Evolutionary conservation across 2,329 filamentous ascomycete genomes (phyloP), one percentile per base, ranked within the genome.

Genomic region (Claviceps purpurea): DNA sequence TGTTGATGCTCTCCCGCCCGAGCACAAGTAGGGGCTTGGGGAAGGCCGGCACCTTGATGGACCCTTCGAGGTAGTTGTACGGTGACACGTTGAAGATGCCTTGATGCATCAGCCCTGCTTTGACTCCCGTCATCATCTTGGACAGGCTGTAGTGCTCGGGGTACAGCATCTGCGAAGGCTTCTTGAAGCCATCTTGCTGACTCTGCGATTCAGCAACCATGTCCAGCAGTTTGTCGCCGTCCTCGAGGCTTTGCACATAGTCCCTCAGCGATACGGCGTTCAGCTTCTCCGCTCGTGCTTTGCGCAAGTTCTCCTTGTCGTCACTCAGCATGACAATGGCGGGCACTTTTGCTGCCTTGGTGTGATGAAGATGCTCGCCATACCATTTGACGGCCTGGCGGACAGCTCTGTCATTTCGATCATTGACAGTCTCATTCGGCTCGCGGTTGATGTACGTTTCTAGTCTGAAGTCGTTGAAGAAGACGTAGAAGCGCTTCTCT

Each of bases 51-150:
- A 95, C 89, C 60, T 91, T 85, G 56, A 97, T 86, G 1, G 89
- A 89, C 1, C 89, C 93, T 67, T 98, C 93, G 11, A 98, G 76
- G 61, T 97, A 98, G 71, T 98, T 98, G 75, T 97, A 98, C 1
- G 89, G 88, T 7, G 93, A 97, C 30, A 97, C 89, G 63, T 90
- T 95, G 73, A 96, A 98, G 24, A 87, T 84, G 6, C 93, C 93
- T 69, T 98, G 91, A 65, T 98, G 93, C 60, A 98, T 73, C 51
- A 89, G 82, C 4, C 90, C 89, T 50, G 82, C 82, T 71, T 94
- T 94, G 52, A 96, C 78, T 0, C 90, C 91, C 5, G 93, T 98
- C 79, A 90, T 89, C 80, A 97, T 86, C 68, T 85, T 94, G 5
- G 91, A 96, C 65, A 93, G 75, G 8, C 85, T 87, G 60, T 84